phyloP scores from a whole-genome alignment of 805 yeast species.

The Zygoascus ofunaensis region DNA sequence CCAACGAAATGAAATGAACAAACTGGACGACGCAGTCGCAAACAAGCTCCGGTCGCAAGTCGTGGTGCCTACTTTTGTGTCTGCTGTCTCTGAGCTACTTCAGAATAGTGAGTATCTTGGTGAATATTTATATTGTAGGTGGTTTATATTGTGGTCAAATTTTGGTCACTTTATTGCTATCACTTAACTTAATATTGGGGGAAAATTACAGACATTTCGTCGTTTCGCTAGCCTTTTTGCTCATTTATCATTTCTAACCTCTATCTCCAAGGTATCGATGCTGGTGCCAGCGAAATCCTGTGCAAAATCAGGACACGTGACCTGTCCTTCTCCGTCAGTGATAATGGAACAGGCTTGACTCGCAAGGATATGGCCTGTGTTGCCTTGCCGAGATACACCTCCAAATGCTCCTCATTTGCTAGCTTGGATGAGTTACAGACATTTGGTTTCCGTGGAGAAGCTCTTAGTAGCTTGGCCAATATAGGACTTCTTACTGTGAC shows the following conservation, averaged over 20 bases:
- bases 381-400: constrained; percentile 38
- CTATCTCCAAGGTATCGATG: constrained; percentile 11
- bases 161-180: too few relatives aligned
- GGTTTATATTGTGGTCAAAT: too few relatives aligned
- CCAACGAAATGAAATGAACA: too few relatives aligned
- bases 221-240: too few relatives aligned
- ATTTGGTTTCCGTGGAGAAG: constrained; percentile 39
- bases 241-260: too few relatives aligned
- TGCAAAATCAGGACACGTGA: constrained; percentile 7
- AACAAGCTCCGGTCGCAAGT: constrained; percentile 5
- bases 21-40: neutral
- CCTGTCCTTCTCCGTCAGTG: constrained; percentile 32
- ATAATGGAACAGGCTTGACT: constrained; percentile 56
- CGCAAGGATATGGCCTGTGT: constrained; percentile 36
- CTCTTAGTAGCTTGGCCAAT: constrained; percentile 38
- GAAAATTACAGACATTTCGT: too few relatives aligned
- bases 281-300: constrained; percentile 11
- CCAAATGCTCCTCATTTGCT: constrained; percentile 32
- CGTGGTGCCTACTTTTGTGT: constrained; percentile 6
- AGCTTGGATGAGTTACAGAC: constrained; percentile 22
- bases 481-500: constrained; percentile 34
- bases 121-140: neutral
- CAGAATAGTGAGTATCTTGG: constrained; percentile 7
- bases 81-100: constrained; percentile 12
- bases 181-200: too few relatives aligned